A percentile compares a stretch with the other conserved stretches of the same genome.
Evolutionary conservation across 345 rosid genomes (phyloP).

Genomic region (Diplotaxis tenuifolia): DNA sequence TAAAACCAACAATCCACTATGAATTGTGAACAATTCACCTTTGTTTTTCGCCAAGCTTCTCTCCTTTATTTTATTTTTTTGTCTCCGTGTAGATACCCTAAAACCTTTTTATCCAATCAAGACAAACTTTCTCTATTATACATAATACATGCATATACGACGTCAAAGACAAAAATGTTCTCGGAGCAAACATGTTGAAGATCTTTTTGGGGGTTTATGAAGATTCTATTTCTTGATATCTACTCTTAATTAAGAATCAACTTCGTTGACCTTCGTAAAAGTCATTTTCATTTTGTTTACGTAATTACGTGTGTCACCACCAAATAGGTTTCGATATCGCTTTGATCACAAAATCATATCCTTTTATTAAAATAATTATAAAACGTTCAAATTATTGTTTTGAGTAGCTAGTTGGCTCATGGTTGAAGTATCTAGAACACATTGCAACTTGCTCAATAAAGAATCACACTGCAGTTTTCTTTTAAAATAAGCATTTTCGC

Average conservation of each 20-base stretch:
- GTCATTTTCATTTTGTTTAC: neutral
- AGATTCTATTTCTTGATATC: neutral
- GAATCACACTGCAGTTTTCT: neutral
- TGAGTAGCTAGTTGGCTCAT: neutral
- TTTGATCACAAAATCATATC: neutral
- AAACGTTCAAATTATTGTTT: neutral
- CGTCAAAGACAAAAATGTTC: neutral
- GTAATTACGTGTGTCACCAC: neutral
- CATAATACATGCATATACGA: neutral
- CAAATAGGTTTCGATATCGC: neutral
- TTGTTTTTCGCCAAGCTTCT: no score
- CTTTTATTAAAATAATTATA: neutral
- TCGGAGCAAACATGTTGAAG: neutral
- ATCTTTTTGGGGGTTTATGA: neutral
- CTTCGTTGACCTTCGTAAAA: neutral
- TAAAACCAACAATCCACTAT: no score
- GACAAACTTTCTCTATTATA: neutral
- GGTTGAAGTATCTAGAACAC: neutral
- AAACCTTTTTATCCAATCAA: neutral
- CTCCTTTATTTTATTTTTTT: no score
- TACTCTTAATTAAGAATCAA: neutral
- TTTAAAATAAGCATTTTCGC: neutral
- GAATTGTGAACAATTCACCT: no score
- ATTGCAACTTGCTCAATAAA: neutral
- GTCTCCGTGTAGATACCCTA: no score